Base-by-base conservation (phyloP, 1,284 basidiomycete genomes). In the Filobasidium uniguttulatum region DNA sequence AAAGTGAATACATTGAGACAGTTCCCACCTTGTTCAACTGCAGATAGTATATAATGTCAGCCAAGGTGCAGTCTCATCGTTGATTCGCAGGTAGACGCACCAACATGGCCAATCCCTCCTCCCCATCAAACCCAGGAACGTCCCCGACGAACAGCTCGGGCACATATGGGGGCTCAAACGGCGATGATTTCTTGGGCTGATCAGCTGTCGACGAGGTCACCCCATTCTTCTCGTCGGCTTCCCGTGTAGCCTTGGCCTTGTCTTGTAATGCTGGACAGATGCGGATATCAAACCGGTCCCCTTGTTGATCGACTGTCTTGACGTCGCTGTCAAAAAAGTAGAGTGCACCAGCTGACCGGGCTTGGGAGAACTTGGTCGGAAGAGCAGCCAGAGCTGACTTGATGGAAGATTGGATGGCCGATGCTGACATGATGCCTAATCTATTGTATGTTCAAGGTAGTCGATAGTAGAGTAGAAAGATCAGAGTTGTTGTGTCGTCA, bases 101-200 rank as follows among this genome's bases (percentile, higher is more conserved):
- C 71, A 91, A 64, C 26, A 84, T 73, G 43, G 78, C 78, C 70
- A 87, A 85, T 51, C 80, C 76, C 36, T 74, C 73, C 30, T 75
- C 76, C 38, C 75, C 75, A 38, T 77, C 73, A 44, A 78, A 75
- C 46, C 82, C 79, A 53, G 73, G 72, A 43, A 89, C 61, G 55
- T 83, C 79, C 0, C 85, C 85, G 3, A 90, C 66, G 57, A 78
- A 75, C 28, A 91, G 71, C 44, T 80, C 79, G 6, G 76, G 72
- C 37, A 78, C 77, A 64, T 90, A 90, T 1, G 87, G 87, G 5
- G 84, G 82, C 28, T 75, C 70, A 65, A 91, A 89, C 0, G 85
- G 86, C 10, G 49, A 52, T 9, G 41, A 35, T 61, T 89, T 79
- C 23, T 67, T 69, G 56, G 71, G 70, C 17, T 33, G 43, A 12